Percentiles rank a stretch among this genome's conserved stretches.
phyloP scores from a whole-genome alignment of 805 yeast genomes.

The Lachancea mirantina region DNA sequence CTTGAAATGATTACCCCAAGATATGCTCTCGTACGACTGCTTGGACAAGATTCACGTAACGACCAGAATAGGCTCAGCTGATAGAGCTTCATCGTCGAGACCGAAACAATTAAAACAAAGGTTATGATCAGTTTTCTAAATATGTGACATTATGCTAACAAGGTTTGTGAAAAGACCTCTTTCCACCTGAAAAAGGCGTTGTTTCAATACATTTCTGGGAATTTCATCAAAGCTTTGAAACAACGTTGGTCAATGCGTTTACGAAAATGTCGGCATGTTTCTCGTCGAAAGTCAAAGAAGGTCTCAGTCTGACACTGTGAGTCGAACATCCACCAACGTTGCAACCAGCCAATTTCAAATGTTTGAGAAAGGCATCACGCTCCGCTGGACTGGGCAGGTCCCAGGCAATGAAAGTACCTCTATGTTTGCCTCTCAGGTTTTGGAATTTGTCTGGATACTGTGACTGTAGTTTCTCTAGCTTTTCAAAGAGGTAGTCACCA shows the following conservation, averaged over 20 bases:
- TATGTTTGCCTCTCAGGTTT: constrained; percentile 55
- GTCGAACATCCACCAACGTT: constrained; percentile 68
- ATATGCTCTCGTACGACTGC: too few relatives aligned
- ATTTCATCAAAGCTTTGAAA: constrained; percentile 21
- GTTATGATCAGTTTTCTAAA: too few relatives aligned
- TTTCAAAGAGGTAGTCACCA: constrained; percentile 47
- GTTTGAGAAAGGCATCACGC: constrained; percentile 42
- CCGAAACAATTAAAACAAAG: too few relatives aligned
- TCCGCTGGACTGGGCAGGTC: constrained; percentile 38
- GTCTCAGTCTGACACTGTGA: constrained; percentile 53
- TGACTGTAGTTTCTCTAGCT: constrained; percentile 33
- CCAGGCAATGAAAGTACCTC: constrained; percentile 64
- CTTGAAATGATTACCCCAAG: too few relatives aligned
- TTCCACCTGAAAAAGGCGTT: too few relatives aligned
- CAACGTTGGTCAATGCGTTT: constrained; percentile 33
- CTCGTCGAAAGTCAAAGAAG: constrained; percentile 53
- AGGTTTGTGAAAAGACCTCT: too few relatives aligned
- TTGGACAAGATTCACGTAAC: too few relatives aligned
- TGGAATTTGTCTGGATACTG: constrained; percentile 37
- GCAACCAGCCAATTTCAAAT: constrained; percentile 46
- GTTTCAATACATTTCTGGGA: too few relatives aligned
- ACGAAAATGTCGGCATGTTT: constrained; percentile 55
- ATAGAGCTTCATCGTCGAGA: too few relatives aligned
- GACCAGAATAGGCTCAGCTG: too few relatives aligned
- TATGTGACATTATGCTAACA: too few relatives aligned